Conservation (phyloP, 257 asterid genomes). For the Salvia rosmarinus region DNA sequence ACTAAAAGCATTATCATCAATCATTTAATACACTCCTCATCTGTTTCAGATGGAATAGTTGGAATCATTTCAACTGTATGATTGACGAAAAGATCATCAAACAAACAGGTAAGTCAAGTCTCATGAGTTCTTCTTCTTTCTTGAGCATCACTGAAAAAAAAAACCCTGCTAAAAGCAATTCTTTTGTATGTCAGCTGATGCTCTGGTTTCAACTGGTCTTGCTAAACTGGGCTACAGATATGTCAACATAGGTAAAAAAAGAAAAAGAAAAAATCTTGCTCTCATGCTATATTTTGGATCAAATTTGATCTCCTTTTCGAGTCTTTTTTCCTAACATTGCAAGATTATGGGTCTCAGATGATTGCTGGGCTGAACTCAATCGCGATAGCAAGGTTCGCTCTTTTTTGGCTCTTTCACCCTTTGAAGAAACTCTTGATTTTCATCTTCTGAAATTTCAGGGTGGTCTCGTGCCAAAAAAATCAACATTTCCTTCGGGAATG, state of each 20-base stretch:
- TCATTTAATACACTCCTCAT: neutral
- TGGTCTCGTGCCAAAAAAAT: conserved; percentile 58
- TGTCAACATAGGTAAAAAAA: conserved; percentile 70
- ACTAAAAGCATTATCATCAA: neutral
- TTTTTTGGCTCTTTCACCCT: neutral
- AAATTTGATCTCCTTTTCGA: neutral
- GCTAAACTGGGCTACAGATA: conserved; percentile 69
- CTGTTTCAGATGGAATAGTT: conserved; percentile 75
- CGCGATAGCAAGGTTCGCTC: conserved; percentile 58
- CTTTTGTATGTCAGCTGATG: conserved; percentile 64
- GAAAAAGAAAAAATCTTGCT: too few relatives aligned
- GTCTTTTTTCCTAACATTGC: neutral
- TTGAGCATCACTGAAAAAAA: neutral
- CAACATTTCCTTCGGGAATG: conserved; percentile 87
- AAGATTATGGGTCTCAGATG: conserved; percentile 47
- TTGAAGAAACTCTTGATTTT: neutral
- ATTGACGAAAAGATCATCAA: conserved; percentile 65
- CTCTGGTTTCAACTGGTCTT: conserved; percentile 80
- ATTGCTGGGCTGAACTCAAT: conserved; percentile 77
- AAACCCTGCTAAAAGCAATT: neutral
- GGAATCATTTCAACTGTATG: conserved; percentile 73
- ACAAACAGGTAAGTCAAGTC: conserved; percentile 53
- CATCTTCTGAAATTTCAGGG: conserved; percentile 52
- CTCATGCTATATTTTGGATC: neutral
- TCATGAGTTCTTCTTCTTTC: neutral